Conservation (phyloP, 208 protist species). For the Naegleria fowleri region DNA sequence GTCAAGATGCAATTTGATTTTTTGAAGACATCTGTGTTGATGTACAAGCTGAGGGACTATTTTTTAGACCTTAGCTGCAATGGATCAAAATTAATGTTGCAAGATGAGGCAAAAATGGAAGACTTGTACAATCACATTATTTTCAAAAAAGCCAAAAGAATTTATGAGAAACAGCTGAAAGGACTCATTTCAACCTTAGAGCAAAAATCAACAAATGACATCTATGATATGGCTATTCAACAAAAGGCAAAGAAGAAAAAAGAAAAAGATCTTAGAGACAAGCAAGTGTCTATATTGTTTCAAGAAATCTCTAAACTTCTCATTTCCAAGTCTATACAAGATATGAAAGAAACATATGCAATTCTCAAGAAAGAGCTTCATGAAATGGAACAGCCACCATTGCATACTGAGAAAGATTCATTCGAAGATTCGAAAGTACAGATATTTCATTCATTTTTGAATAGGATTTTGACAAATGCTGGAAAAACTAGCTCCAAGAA, state of each 20-base stretch:
- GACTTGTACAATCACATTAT: background rate
- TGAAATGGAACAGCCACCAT: background rate
- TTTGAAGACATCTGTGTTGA: background rate
- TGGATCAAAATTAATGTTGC: background rate
- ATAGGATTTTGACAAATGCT: background rate
- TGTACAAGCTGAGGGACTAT: background rate
- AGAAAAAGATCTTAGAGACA: conserved; percentile 10
- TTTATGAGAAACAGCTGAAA: conserved; percentile 14
- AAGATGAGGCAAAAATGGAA: background rate
- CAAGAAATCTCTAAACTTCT: conserved; percentile 5
- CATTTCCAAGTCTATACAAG: background rate
- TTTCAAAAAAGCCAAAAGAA: background rate
- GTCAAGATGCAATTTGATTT: conserved; percentile 17
- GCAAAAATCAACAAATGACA: background rate
- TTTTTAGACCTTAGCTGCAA: background rate
- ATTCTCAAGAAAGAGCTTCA: background rate
- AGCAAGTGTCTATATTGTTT: background rate
- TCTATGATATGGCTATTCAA: background rate
- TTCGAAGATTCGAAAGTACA: background rate
- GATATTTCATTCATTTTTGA: background rate
- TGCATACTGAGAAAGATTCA: background rate
- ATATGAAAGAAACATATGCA: background rate
- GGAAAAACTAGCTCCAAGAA: background rate
- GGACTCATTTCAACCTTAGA: background rate
- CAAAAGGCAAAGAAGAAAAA: background rate